Base-by-base conservation (phyloP, 1,284 basidiomycete species). In the Puccinia novopanici region DNA sequence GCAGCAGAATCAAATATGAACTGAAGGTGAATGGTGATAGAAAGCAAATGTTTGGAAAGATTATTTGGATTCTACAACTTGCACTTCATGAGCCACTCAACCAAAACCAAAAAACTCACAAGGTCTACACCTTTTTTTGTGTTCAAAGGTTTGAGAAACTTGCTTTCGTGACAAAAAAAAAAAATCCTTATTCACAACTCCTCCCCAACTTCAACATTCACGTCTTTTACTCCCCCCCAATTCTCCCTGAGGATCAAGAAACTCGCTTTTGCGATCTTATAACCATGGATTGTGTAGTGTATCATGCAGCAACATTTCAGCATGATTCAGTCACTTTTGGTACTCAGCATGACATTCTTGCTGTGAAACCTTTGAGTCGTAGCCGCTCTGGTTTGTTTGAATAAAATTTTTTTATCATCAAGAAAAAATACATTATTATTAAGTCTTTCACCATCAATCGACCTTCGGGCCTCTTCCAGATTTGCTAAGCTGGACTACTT, bases 261-360 rank as follows among this genome's bases (percentile, higher is more conserved):
- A 9, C 9, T 19, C 40, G 15, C 50, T 48, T n/a, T 52, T 65
- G 59, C 54, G 40, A 76, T 54, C 40, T 76, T 27, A 76, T 76
- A 50, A 27, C 30, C 40, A 37, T 50, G 4, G 22, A 67, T 17
- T 42, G 30, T 57, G n/a, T 77, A 42, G 17, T 54, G 1, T 68
- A 54, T 55, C 75, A 77, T 27, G n/a, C 52, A 3, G 75, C 75
- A 15, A 40, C 30, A n/a, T 77, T 68, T 57, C 27, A 70, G 34
- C 52, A 78, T 59, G 42, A 54, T 37, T 50, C 48, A 17, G 42
- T 9, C n/a, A 50, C 9, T 65, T 75, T 50, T 27, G 42, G 59
- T 17, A 75, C 74, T 4, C 12, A 75, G 59, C 74, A 75, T 50
- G 45, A 65, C 61, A 27, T 75, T n/a, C 27, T 75, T 52, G 74